phyloP scores from a whole-genome alignment of 1,284 basidiomycete genomes.

The Polyporus tsugae region DNA sequence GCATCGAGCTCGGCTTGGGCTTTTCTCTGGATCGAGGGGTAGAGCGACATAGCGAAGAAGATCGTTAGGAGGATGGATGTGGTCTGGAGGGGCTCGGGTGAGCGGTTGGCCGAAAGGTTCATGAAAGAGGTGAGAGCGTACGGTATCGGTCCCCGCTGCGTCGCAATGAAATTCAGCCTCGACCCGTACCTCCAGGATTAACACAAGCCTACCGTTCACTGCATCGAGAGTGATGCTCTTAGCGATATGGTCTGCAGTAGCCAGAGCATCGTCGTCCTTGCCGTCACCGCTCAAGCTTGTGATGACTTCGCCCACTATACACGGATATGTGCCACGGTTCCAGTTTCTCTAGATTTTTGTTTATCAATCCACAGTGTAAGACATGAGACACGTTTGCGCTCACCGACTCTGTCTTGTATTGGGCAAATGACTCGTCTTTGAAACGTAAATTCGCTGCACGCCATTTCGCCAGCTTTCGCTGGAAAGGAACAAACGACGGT shows the following conservation, averaged over 20 bases:
- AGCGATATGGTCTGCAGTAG: not conserved
- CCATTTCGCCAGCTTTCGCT: constrained; percentile 11
- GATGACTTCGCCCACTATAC: constrained; percentile 5
- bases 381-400: not conserved
- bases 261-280: not conserved
- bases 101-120: not conserved
- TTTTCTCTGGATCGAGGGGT: constrained; percentile 37
- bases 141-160: constrained; percentile 26
- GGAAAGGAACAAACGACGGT: constrained; percentile 26
- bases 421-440: not conserved
- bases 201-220: constrained; percentile 11
- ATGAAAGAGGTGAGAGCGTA: not conserved
- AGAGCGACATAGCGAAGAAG: constrained; percentile 31
- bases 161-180: not conserved
- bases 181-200: no score
- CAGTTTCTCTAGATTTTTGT: not conserved
- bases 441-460: not conserved
- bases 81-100: constrained; percentile 29
- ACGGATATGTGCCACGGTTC: not conserved
- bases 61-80: constrained; percentile 29
- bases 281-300: not conserved
- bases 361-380: not conserved
- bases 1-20: constrained; percentile 43
- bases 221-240: constrained; percentile 10
- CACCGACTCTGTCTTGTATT: not conserved